Conservation (phyloP, 352 stramenopile species). For the Pythium myriotylum region DNA sequence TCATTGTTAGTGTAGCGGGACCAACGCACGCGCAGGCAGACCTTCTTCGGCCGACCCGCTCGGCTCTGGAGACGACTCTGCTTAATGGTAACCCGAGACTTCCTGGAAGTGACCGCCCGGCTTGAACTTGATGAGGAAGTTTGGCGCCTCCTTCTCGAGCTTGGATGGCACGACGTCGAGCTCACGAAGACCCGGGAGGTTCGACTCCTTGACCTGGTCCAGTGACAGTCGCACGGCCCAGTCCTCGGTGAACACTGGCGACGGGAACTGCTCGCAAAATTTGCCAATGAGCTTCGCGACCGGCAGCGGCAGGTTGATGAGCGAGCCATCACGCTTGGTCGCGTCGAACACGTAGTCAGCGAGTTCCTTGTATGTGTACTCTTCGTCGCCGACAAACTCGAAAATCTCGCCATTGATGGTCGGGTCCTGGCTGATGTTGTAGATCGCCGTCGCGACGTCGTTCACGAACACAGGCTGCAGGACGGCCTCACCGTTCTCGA, state of each 20-base stretch:
- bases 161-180: slow-evolving; percentile 88
- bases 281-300: slow-evolving; percentile 80
- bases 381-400: slow-evolving; percentile 95
- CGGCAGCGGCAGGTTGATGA: slow-evolving; percentile 84
- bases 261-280: slow-evolving; percentile 81
- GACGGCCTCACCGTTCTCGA: slow-evolving; percentile 93
- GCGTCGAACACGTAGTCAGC: slow-evolving; percentile 95
- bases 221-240: slow-evolving; percentile 76
- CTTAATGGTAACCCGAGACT: slow-evolving; percentile 87
- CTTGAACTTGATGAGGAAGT: slow-evolving; percentile 96
- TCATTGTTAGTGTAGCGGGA: neutral
- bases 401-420: slow-evolving; percentile 93
- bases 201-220: slow-evolving; percentile 85
- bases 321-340: slow-evolving; percentile 71
- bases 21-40: no score
- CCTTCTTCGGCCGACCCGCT: no score
- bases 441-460: slow-evolving; percentile 81
- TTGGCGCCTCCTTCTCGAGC: slow-evolving; percentile 95
- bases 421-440: slow-evolving; percentile 74
- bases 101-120: slow-evolving; percentile 94
- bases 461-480: slow-evolving; percentile 93
- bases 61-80: neutral
- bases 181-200: slow-evolving; percentile 74
- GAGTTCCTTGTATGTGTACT: slow-evolving; percentile 97
- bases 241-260: slow-evolving; percentile 82